phyloP scores from a whole-genome alignment of 768 basidiomycete genomes.

The Xerocomellus intermedius region DNA sequence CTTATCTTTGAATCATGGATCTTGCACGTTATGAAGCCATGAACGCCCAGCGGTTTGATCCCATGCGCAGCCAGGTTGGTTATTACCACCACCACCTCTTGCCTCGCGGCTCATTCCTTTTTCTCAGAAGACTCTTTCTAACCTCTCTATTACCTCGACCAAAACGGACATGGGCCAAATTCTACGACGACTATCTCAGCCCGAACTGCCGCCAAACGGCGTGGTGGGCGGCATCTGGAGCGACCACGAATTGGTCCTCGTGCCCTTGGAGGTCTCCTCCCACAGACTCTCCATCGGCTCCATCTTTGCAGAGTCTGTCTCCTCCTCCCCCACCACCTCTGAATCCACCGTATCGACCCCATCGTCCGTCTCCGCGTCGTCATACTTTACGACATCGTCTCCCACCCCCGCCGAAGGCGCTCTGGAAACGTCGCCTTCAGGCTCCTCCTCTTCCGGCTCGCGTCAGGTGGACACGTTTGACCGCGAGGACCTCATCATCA shows the following conservation, averaged over 20 bases:
- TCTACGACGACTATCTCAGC: constrained; percentile 23
- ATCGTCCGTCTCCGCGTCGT: constrained; percentile 14
- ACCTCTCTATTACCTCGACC: constrained; percentile 9
- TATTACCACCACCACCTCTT: constrained; percentile 11
- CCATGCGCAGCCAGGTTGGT: constrained; percentile 30
- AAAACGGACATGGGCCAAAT: constrained; percentile 29
- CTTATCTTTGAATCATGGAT: constrained; percentile 29
- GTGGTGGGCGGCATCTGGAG: constrained; percentile 34
- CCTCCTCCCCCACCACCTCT: constrained; percentile 8
- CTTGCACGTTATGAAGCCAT: constrained; percentile 28
- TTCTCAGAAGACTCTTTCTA: constrained; percentile 19
- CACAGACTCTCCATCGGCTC: constrained; percentile 20
- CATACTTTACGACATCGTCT: constrained; percentile 24
- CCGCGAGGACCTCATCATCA: constrained; percentile 33
- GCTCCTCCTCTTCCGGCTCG: constrained; percentile 8
- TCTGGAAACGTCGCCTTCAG: constrained; percentile 1
- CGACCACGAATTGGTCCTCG: constrained; percentile 35
- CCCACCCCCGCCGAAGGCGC: constrained; percentile 11
- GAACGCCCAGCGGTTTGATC: constrained; percentile 35
- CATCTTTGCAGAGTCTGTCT: constrained; percentile 13
- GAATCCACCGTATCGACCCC: constrained; percentile 11
- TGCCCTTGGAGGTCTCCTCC: constrained; percentile 28
- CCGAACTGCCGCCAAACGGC: constrained; percentile 13
- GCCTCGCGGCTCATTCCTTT: constrained; percentile 23
- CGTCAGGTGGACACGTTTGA: constrained; percentile 26